Evolutionary conservation across 208 protist species (phyloP).

Genomic region (Willaertia magna): DNA sequence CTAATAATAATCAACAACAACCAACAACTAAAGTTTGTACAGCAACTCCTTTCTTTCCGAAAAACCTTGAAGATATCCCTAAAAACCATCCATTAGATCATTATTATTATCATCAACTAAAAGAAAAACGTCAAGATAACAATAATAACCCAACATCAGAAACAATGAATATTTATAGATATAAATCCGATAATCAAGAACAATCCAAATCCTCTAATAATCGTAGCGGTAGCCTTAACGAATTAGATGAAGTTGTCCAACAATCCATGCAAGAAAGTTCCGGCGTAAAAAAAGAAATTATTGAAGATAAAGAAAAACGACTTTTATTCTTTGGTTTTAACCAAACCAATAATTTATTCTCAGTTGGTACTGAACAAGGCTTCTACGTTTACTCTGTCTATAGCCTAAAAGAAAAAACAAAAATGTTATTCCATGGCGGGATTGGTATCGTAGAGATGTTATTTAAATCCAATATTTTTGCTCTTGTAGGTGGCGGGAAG

Average conservation of each 20-base stretch:
- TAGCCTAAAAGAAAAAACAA: background rate
- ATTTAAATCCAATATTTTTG: conserved; percentile 5
- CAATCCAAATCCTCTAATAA: no score
- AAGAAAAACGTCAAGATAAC: no score
- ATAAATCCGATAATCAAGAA: no score
- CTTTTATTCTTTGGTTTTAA: background rate
- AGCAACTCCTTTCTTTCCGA: no score
- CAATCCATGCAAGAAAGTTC: background rate
- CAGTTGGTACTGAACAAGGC: background rate
- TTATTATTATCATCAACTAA: no score
- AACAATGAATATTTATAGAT: no score
- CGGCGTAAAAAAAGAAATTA: background rate
- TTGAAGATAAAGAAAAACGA: background rate
- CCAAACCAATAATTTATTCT: background rate
- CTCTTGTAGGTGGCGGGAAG: background rate
- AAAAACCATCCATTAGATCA: no score
- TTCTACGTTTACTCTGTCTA: background rate
- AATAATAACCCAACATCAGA: no score
- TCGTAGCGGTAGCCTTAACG: no score
- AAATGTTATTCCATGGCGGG: background rate
- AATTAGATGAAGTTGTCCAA: background rate
- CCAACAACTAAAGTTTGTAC: no score
- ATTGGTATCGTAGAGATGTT: conserved; percentile 7
- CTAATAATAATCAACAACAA: no score
- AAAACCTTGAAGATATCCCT: no score